phyloP scores from a whole-genome alignment of 331 rosid species.

The Erythrophleum ivorense region DNA sequence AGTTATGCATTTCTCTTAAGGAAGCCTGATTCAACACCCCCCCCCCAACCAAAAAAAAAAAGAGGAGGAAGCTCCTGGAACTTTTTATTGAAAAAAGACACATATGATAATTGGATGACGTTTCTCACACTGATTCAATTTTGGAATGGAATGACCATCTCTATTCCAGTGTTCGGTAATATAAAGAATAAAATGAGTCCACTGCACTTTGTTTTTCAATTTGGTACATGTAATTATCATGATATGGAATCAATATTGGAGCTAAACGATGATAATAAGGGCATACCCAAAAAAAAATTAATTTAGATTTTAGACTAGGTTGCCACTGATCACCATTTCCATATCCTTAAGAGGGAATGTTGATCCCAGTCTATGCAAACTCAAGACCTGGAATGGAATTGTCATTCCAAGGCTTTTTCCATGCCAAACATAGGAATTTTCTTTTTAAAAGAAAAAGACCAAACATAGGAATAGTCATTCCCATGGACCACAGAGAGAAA shows the following conservation, averaged over 20 bases:
- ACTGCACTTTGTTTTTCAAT: too few species aligned
- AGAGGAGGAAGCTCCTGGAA: slow-evolving; percentile 2
- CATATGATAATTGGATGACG: slow-evolving; percentile 4
- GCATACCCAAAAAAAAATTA: too few species aligned
- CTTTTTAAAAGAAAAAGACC: not conserved
- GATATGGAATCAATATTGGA: too few species aligned
- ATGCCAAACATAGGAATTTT: not conserved
- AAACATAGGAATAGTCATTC: not conserved
- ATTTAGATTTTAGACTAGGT: too few species aligned
- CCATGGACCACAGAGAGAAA: not conserved
- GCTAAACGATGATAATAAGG: too few species aligned
- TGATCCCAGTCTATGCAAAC: not conserved
- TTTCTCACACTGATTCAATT: too few species aligned
- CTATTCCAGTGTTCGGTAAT: too few species aligned
- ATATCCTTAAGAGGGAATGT: not conserved
- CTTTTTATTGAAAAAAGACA: slow-evolving; percentile 11
- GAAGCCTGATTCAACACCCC: slow-evolving; percentile 13
- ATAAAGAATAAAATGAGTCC: too few species aligned
- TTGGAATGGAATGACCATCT: too few species aligned
- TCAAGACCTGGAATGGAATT: slow-evolving; percentile 28
- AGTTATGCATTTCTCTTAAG: slow-evolving; percentile 10
- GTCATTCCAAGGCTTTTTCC: slow-evolving; percentile 7
- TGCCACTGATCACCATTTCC: too few species aligned
- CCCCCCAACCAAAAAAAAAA: too few species aligned
- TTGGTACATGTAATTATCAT: too few species aligned